Conservation (phyloP, 176 grass and related monocot genomes). For the Hyparrhenia diplandra region DNA sequence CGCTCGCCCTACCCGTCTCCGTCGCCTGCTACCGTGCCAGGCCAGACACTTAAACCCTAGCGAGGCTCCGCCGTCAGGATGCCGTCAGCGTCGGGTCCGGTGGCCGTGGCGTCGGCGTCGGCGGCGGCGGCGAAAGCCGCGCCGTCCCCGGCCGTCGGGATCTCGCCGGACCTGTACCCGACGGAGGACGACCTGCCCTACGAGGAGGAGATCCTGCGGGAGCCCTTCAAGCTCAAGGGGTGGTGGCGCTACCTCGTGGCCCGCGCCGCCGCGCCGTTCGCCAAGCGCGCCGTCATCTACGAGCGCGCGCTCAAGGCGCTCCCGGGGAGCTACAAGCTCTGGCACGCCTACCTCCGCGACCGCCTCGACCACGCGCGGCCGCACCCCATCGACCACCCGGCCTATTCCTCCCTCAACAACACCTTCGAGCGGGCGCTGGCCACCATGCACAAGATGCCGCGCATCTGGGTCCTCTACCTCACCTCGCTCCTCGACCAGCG, state of each 20-base stretch:
- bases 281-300: constrained; percentile 70
- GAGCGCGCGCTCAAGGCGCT: constrained; percentile 80
- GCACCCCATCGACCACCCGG: constrained; percentile 55
- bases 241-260: constrained; percentile 94
- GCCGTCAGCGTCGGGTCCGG: constrained; percentile 33
- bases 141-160: constrained; percentile 7
- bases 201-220: constrained; percentile 83
- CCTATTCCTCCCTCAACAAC: constrained; percentile 78
- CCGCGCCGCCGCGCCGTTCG: constrained; percentile 57
- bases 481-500: constrained; percentile 67
- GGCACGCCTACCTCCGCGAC: constrained; percentile 82
- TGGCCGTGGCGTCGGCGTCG: constrained; percentile 2
- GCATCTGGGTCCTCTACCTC: constrained; percentile 73
- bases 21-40: not conserved
- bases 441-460: constrained; percentile 95
- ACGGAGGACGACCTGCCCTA: constrained; percentile 65
- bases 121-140: not conserved
- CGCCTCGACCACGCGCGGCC: constrained; percentile 68
- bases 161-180: constrained; percentile 65
- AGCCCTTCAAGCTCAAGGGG: constrained; percentile 74
- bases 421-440: constrained; percentile 80
- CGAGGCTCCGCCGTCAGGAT: not conserved
- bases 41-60: not conserved
- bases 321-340: constrained; percentile 78
- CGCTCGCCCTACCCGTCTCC: not conserved